These are phyloP conservation scores for Cyanodermella asteris DNA, from an alignment of 2,329 filamentous ascomycete species.

Conservation along the genomic window DNA sequence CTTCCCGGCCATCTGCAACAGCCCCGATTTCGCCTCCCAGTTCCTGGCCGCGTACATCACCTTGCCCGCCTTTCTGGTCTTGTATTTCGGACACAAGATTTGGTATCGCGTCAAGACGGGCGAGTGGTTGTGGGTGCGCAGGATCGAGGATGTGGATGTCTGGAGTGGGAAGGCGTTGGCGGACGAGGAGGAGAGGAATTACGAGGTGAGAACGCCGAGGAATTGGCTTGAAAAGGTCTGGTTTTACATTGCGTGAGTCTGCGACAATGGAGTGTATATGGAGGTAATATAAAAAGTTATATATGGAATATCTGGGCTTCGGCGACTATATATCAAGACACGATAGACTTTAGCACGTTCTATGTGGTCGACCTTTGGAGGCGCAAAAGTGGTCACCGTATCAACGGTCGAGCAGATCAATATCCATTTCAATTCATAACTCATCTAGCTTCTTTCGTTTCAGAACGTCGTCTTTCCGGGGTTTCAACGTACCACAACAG, in stretches of 20 bases:
- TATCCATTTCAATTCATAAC: too few species aligned
- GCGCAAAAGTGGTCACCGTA: too few species aligned
- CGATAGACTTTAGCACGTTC: too few species aligned
- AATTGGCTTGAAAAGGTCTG: slow-evolving; percentile 22
- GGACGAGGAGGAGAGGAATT: slow-evolving; percentile 20
- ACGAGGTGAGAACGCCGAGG: slow-evolving; percentile 18
- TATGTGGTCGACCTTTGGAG: too few species aligned
- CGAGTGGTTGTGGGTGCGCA: slow-evolving; percentile 13
- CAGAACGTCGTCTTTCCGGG: too few species aligned
- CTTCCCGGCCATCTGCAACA: slow-evolving; percentile 22
- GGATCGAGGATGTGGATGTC: slow-evolving; percentile 21
- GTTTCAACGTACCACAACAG: too few species aligned
- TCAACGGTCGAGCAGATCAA: too few species aligned
- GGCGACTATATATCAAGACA: too few species aligned
- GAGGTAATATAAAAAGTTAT: too few species aligned
- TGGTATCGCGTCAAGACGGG: slow-evolving; percentile 14
- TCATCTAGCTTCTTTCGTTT: too few species aligned
- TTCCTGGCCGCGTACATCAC: slow-evolving; percentile 33
- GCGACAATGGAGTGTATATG: too few species aligned
- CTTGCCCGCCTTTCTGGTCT: slow-evolving; percentile 26
- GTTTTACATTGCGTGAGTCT: slow-evolving; percentile 23
- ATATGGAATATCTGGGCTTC: too few species aligned
- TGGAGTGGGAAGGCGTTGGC: slow-evolving; percentile 23
- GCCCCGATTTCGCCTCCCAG: slow-evolving; percentile 23
- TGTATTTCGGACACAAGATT: slow-evolving; percentile 17